These are phyloP conservation scores for Cladosporium colombiae DNA, from an alignment of 2,329 filamentous ascomycete species.

Conservation along the genomic window DNA sequence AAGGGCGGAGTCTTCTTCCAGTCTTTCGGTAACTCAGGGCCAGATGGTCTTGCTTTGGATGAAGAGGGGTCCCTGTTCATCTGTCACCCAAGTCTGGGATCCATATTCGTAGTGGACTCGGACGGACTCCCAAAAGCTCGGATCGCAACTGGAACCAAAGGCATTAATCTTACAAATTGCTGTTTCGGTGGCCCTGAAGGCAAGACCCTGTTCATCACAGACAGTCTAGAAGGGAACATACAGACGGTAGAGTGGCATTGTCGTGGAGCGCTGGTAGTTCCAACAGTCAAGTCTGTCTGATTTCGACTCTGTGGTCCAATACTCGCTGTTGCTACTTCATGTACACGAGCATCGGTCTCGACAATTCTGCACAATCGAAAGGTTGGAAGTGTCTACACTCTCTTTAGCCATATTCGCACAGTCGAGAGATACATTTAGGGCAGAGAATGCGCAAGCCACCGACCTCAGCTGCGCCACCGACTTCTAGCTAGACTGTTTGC, in stretches of 20 bases:
- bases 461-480: too few relatives aligned
- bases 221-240: constrained; percentile 13
- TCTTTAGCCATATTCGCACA: too few relatives aligned
- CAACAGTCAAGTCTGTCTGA: neutral
- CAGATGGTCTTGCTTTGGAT: constrained; percentile 44
- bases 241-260: constrained; percentile 12
- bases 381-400: neutral
- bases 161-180: constrained; percentile 11
- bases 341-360: neutral
- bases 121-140: constrained; percentile 8
- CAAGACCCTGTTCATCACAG: constrained; percentile 13
- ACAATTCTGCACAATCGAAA: neutral
- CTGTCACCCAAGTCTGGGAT: constrained; percentile 28
- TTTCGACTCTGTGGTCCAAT: too few relatives aligned
- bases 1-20: constrained; percentile 46
- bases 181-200: constrained; percentile 15
- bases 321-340: too few relatives aligned
- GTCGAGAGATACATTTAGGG: too few relatives aligned
- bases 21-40: constrained; percentile 44
- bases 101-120: constrained; percentile 3
- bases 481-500: too few relatives aligned
- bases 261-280: neutral
- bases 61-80: constrained; percentile 39
- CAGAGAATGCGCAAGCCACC: too few relatives aligned
- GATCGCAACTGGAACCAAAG: neutral